Percentiles rank a stretch among this genome's conserved stretches.
phyloP scores from a whole-genome alignment of 805 yeast genomes.

The Starmerella apis region DNA sequence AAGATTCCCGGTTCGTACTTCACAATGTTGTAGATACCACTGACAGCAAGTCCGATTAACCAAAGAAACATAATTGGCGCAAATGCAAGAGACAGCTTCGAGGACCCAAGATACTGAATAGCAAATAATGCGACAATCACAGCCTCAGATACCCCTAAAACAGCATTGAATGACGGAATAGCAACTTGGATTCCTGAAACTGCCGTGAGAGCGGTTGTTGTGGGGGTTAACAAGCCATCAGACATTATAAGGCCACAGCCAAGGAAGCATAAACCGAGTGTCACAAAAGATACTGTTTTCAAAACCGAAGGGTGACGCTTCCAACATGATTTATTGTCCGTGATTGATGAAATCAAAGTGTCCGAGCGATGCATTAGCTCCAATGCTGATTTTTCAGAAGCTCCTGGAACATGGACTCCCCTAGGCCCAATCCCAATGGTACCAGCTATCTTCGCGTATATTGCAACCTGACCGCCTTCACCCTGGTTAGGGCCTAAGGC shows the following conservation, averaged over 20 bases:
- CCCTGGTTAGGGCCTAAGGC: constrained; percentile 46
- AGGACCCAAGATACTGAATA: constrained; percentile 43
- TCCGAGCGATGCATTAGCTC: constrained; percentile 14
- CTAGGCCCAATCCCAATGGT: constrained; percentile 33
- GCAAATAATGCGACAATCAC: constrained; percentile 39
- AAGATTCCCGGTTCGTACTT: constrained; percentile 37
- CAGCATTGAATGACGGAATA: constrained; percentile 36
- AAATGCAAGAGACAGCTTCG: constrained; percentile 39
- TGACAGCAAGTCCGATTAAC: constrained; percentile 38
- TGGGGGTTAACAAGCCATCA: constrained; percentile 54
- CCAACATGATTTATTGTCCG: constrained; percentile 3
- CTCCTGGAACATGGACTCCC: constrained; percentile 17
- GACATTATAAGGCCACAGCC: constrained; percentile 50
- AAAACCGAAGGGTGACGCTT: constrained; percentile 11
- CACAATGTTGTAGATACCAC: constrained; percentile 41
- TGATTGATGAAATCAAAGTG: constrained; percentile 4
- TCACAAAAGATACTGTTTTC: constrained; percentile 6
- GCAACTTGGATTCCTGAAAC: constrained; percentile 48
- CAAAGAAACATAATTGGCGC: constrained; percentile 48
- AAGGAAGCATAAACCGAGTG: constrained; percentile 33
- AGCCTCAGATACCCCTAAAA: constrained; percentile 40
- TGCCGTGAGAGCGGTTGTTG: constrained; percentile 51
- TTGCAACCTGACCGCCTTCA: constrained; percentile 58
- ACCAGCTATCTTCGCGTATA: constrained; percentile 48
- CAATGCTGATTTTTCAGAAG: constrained; percentile 7